Evolutionary conservation across 148 eudicot species (phyloP), one percentile per base, ranked within the genome.

Genomic region (Spergularia bocconei): DNA sequence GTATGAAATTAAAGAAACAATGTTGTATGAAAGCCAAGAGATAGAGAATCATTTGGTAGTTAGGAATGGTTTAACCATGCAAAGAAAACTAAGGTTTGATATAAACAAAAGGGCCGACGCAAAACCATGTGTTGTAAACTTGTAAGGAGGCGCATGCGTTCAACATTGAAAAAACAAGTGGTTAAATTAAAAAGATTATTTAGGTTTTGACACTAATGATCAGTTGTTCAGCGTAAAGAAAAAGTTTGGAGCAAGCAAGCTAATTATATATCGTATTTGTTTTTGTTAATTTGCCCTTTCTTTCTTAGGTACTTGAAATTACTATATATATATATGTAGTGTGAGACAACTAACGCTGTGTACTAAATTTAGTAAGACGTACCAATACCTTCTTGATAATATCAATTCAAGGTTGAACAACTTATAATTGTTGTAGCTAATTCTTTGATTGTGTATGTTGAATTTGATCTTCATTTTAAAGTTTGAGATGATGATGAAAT

Each of bases 21-120:
- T 60, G 33, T 56, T 72, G 57, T 73, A 20, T 25, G 19, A 11
- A 33, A 5, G 61, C n/a, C 73, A 70, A 62, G 74, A 55, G 60
- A 57, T 53, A 67, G 72, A 44, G 57, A 78, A 13, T 12, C 13
- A 68, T 65, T 8, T 54, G 79, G 80, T 76, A 54, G 90, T 80
- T 82, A 70, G 84, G 63, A 65, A 80, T 64, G 76, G 90, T 85
- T 79, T 59, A 80, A 72, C 89, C 67, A 71, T 73, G 78, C 63
- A 72, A 75, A 69, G 90, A 87, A 87, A 75, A 41, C 51, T 75
- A 59, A 21, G 47, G 74, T 21, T 74, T 74, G 70, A 62, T 68
- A 13, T 68, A 69, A 29, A 38, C 61, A 51, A 50, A 50, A 10
- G 68, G 68, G 62, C 70, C 36, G 36, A 29, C 36, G 2, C 36